Evolutionary conservation across 1,284 basidiomycete genomes (phyloP), one percentile per base, ranked within the genome.

Genomic region (Mycosarcoma maydis): DNA sequence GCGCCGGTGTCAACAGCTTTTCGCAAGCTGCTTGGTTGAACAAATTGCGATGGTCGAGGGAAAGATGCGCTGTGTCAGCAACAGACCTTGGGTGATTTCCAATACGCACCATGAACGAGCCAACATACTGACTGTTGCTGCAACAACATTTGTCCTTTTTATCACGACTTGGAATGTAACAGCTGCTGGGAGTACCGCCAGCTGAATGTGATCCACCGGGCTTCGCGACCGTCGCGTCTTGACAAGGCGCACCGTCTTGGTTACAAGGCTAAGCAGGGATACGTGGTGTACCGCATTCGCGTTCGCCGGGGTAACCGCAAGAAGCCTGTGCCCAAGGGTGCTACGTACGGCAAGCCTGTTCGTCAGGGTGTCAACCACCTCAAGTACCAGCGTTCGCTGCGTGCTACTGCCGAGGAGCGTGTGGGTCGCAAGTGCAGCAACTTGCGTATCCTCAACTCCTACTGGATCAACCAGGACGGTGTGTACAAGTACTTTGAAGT

Each of bases 211-310:
- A 92, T 98, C 83, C 94, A 98, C 88, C 92, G 95, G 73, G 94
- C 94, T 55, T 93, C 94, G 72, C 92, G 95, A 69, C 95, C 95
- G 57, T 98, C 95, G 54, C 92, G 96, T 83, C 96, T 94, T 56
- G 95, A 98, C 87, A 98, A 98, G 88, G 95, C 95, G 74, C 92
- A 95, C 84, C 91, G 94, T 77, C 87, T 99, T 69, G 95, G 95
- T 57, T 99, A 98, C 90, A 98, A 97, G 82, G 92, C 96, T 83
- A 98, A 98, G 89, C 96, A 99, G 86, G 96, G 96, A 81, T 99
- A 93, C 84, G 91, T 98, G 68, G 85, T 99, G 85, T 98, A 98
- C 87, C 93, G 96, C 78, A 87, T 98, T 80, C 92, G 95, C 77
- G 95, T 99, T 75, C 90, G 96, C 82, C 90, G 95, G 75, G 96